Conservation (phyloP, 768 basidiomycete genomes). For the Pholiota microspora region DNA sequence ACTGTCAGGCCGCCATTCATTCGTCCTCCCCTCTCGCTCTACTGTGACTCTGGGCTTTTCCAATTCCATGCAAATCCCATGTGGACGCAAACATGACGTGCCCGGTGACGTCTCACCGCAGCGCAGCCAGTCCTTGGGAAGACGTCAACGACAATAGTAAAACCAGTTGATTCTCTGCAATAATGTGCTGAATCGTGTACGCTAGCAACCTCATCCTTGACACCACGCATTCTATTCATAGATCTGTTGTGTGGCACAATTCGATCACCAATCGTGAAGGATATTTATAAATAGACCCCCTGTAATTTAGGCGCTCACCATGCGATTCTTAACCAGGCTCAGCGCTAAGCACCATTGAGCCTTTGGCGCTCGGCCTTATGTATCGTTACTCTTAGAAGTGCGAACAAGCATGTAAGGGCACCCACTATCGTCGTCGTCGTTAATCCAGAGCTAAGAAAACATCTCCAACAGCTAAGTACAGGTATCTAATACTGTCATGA, state of each 20-base stretch:
- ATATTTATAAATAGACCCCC: background rate
- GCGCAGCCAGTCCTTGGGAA: background rate
- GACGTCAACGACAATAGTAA: background rate
- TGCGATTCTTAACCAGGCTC: no score
- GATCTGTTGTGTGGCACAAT: background rate
- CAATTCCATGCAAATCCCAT: background rate
- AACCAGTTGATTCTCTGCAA: no score
- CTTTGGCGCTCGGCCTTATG: background rate
- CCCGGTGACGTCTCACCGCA: background rate
- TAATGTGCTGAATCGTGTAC: no score
- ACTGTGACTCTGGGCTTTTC: background rate
- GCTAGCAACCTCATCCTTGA: no score
- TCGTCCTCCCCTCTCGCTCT: background rate
- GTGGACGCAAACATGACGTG: background rate
- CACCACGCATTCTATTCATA: background rate
- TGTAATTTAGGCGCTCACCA: background rate
- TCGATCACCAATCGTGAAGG: background rate
- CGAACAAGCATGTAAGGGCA: no score
- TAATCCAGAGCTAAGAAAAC: no score
- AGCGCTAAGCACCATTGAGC: no score
- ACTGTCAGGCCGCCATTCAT: no score
- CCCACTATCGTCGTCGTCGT: no score
- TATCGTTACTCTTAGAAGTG: no score
- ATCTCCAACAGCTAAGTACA: no score
- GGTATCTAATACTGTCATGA: no score